Percentiles rank a stretch among this genome's conserved stretches.
Evolutionary conservation across 768 basidiomycete genomes (phyloP).

Genomic region (Calocybe indica): DNA sequence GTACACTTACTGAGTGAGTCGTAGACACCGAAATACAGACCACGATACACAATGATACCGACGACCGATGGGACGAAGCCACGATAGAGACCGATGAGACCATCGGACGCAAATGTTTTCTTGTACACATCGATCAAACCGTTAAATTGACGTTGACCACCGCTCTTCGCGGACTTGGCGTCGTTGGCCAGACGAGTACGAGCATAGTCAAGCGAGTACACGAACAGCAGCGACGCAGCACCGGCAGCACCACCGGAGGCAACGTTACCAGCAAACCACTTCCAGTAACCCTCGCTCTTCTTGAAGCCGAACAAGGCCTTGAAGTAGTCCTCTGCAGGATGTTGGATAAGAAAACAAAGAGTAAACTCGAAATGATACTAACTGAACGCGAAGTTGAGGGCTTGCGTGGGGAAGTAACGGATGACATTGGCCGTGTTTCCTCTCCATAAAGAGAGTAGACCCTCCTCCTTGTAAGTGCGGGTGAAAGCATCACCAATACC

Average conservation of each 20-base stretch:
- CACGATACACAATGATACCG: constrained; percentile 99
- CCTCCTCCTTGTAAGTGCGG: constrained; percentile 94
- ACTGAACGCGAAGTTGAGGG: constrained; percentile 99
- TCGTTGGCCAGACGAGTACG: constrained; percentile 99
- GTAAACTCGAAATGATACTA: constrained; percentile 26
- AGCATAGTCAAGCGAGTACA: constrained; percentile 99
- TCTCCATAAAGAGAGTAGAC: constrained; percentile 93
- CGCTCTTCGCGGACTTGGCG: constrained; percentile 92
- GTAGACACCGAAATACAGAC: constrained; percentile 98
- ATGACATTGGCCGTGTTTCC: constrained; percentile 99
- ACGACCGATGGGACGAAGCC: constrained; percentile 99
- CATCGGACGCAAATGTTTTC: constrained; percentile 96
- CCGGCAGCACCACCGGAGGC: constrained; percentile 99
- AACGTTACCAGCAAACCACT: constrained; percentile 97
- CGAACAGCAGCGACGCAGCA: constrained; percentile 97
- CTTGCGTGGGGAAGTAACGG: constrained; percentile 99
- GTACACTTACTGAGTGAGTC: constrained; percentile 77
- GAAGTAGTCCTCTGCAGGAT: constrained; percentile 87
- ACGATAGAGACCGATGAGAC: constrained; percentile 99
- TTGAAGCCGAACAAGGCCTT: constrained; percentile 99
- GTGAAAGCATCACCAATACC: constrained; percentile 88
- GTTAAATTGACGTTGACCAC: constrained; percentile 94
- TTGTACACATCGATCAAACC: constrained; percentile 95
- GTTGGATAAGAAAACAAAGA: neutral
- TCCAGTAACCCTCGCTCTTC: constrained; percentile 97